Conservation (phyloP, 495 filamentous ascomycete species). For the Zalerion maritima region DNA sequence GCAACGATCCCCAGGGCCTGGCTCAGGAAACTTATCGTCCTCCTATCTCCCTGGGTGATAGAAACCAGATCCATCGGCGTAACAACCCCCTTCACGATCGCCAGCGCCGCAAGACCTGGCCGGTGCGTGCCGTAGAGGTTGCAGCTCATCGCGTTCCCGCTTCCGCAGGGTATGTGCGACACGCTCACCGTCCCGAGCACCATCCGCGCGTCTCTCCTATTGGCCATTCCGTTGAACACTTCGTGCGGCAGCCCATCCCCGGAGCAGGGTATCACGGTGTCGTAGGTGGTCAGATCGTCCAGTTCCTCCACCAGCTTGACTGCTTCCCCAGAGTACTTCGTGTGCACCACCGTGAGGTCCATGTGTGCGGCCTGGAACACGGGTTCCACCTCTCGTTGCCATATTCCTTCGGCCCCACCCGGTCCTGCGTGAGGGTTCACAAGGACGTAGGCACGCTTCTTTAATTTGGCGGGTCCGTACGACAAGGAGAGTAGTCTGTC, state of each 20-base stretch:
- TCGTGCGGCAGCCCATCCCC: constrained; percentile 88
- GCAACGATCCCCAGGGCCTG: constrained; percentile 85
- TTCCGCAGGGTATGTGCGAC: constrained; percentile 80
- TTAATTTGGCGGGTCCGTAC: constrained; percentile 56
- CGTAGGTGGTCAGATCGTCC: constrained; percentile 65
- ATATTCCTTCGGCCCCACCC: constrained; percentile 60
- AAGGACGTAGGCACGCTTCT: constrained; percentile 69
- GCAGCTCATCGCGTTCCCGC: constrained; percentile 85
- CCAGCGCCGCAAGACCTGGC: constrained; percentile 60
- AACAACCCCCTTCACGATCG: constrained; percentile 69
- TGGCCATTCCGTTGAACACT: constrained; percentile 83
- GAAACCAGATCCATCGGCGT: constrained; percentile 76
- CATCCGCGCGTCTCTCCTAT: constrained; percentile 54
- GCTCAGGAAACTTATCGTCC: constrained; percentile 75
- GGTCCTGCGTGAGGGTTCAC: constrained; percentile 86
- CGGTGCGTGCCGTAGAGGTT: constrained; percentile 75
- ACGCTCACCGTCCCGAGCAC: constrained; percentile 72
- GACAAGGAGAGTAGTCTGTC: constrained; percentile 47
- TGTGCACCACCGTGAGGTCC: constrained; percentile 59
- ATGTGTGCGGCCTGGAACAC: constrained; percentile 74
- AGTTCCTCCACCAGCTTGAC: constrained; percentile 62
- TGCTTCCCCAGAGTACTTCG: constrained; percentile 60
- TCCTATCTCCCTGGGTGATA: constrained; percentile 61
- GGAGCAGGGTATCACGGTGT: constrained; percentile 77
- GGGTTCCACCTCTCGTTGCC: constrained; percentile 60